Conservation (phyloP, 2,329 filamentous ascomycete genomes). For the Sclerotinia trifoliorum region DNA sequence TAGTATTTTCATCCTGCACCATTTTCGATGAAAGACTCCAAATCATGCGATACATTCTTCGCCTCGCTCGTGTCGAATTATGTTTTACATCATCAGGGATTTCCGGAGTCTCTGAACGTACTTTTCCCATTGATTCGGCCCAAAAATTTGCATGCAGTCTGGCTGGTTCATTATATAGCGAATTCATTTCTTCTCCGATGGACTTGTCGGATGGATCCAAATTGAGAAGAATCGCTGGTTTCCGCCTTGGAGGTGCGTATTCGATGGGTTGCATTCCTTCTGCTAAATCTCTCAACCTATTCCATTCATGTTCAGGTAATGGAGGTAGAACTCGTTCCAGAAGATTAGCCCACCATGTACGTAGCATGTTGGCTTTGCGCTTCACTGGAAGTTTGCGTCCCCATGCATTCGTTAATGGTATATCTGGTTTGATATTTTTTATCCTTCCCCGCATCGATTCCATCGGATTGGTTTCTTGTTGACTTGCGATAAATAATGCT, state of each 20-base stretch:
- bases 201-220: neutral
- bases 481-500: constrained; percentile 24
- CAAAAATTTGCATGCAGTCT: neutral
- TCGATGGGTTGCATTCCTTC: constrained; percentile 37
- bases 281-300: constrained; percentile 50
- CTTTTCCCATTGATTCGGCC: neutral
- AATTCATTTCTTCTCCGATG: neutral
- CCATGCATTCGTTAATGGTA: constrained; percentile 51
- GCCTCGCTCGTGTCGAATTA: constrained; percentile 42
- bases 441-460: constrained; percentile 20
- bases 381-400: constrained; percentile 46
- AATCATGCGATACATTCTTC: constrained; percentile 48
- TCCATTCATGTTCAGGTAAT: constrained; percentile 54
- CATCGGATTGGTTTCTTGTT: constrained; percentile 27
- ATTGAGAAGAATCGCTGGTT: neutral
- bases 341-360: constrained; percentile 49
- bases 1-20: constrained; percentile 36
- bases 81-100: neutral
- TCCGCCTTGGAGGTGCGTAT: constrained; percentile 30
- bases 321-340: constrained; percentile 54
- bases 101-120: neutral
- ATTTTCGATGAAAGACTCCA: constrained; percentile 49
- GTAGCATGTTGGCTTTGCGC: constrained; percentile 46
- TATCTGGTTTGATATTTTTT: constrained; percentile 35
- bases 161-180: neutral